Conservation (phyloP, 306 rosid genomes). For the Prunus salicina region DNA sequence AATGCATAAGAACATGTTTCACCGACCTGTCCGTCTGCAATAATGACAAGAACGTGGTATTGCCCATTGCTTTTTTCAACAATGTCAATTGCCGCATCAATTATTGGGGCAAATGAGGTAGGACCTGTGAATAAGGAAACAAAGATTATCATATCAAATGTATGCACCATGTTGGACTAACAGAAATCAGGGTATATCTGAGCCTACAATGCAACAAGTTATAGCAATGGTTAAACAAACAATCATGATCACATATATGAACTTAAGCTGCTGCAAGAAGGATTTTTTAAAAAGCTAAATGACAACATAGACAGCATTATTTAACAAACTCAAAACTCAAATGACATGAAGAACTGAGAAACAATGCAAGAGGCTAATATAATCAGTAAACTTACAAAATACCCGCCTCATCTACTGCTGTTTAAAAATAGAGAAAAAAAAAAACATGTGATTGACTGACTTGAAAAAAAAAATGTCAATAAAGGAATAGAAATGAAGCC, state of each 20-base stretch:
- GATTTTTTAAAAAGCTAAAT: background rate
- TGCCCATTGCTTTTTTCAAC: slow-evolving; percentile 77
- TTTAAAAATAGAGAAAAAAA: background rate
- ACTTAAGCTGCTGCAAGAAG: background rate
- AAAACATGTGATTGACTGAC: background rate
- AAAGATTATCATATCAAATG: background rate
- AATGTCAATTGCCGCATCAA: slow-evolving; percentile 78
- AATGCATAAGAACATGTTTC: slow-evolving; percentile 6
- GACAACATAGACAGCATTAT: background rate
- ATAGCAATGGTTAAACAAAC: background rate
- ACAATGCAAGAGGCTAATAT: background rate
- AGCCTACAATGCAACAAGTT: background rate
- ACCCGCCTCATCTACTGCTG: background rate
- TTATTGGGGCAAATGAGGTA: slow-evolving; percentile 87
- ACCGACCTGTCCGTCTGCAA: slow-evolving; percentile 98
- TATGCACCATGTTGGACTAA: background rate
- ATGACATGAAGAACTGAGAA: background rate
- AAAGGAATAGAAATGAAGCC: background rate
- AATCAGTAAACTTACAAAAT: background rate
- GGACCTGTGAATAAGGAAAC: slow-evolving; percentile 55
- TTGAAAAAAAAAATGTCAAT: background rate
- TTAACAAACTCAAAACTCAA: background rate
- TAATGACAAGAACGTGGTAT: slow-evolving; percentile 93
- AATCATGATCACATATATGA: slow-evolving; percentile 2
- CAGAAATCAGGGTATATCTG: no score